phyloP scores from a whole-genome alignment of 257 asterid species.

The Ocimum tenuiflorum region DNA sequence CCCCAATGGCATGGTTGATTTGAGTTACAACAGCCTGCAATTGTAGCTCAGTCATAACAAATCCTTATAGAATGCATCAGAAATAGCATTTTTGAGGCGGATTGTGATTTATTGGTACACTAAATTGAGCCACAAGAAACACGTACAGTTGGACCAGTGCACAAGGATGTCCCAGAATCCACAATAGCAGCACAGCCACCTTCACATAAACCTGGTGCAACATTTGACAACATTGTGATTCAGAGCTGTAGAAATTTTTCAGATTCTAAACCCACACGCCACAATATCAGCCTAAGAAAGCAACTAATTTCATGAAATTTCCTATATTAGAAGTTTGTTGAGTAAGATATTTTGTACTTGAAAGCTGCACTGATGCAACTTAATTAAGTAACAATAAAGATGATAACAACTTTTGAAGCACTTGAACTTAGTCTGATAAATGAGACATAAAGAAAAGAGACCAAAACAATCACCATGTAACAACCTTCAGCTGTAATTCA shows the following conservation, averaged over 20 bases:
- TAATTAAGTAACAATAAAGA: not conserved
- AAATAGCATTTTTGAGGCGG: not conserved
- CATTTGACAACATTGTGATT: not conserved
- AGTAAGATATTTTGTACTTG: not conserved
- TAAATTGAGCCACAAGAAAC: too few species aligned
- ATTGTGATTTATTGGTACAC: too few species aligned
- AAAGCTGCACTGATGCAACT: not conserved
- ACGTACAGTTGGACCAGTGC: constrained; percentile 87
- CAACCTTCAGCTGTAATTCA: not conserved
- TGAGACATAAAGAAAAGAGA: not conserved
- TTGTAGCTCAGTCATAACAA: not conserved
- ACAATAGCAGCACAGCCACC: constrained; percentile 92
- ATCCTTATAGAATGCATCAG: not conserved
- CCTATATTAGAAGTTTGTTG: not conserved
- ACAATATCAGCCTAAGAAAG: not conserved
- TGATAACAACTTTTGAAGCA: not conserved
- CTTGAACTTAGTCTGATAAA: not conserved
- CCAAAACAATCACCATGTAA: not conserved
- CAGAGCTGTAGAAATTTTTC: not conserved
- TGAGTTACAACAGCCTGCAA: constrained; percentile 68
- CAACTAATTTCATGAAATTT: not conserved
- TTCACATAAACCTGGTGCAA: constrained; percentile 56
- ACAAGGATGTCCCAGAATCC: constrained; percentile 94
- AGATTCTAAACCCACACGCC: not conserved
- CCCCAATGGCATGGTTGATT: constrained; percentile 94